Evolutionary conservation across 257 asterid species (phyloP).

Genomic region (Lycium ferocissimum): DNA sequence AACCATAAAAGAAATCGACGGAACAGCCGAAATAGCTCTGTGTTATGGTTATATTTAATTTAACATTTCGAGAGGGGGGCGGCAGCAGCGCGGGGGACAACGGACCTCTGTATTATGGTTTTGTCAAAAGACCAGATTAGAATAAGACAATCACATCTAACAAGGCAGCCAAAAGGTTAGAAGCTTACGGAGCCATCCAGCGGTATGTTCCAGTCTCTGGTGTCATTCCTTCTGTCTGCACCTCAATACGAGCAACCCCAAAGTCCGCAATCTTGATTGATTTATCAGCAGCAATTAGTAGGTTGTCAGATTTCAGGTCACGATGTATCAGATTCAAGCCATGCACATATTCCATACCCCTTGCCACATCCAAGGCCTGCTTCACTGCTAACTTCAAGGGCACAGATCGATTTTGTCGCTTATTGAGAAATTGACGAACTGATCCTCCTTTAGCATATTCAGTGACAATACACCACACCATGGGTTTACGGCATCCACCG

Average conservation of each 20-base stretch:
- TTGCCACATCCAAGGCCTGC: conserved; percentile 99
- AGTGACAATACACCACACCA: conserved; percentile 99
- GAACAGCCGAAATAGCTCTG: neutral
- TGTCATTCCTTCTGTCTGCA: conserved; percentile 99
- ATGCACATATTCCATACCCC: conserved; percentile 98
- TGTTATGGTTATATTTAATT: neutral
- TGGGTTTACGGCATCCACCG: conserved; percentile 93
- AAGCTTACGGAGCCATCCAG: conserved; percentile 99
- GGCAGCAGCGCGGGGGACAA: no score
- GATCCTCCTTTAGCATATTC: conserved; percentile 99
- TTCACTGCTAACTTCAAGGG: conserved; percentile 94
- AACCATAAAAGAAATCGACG: neutral
- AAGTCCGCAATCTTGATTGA: conserved; percentile 97
- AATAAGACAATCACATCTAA: neutral
- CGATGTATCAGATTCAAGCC: conserved; percentile 88
- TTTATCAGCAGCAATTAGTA: conserved; percentile 86
- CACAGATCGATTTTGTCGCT: conserved; percentile 84
- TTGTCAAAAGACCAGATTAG: neutral
- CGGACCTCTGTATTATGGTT: neutral
- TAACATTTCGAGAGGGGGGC: neutral
- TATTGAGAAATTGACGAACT: conserved; percentile 84
- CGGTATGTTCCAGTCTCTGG: conserved; percentile 99
- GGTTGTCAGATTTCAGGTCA: conserved; percentile 95
- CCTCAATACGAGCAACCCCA: conserved; percentile 98
- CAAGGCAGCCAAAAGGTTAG: neutral